Evolutionary conservation across 257 asterid genomes (phyloP).

Genomic region (Nicotiana undulata): DNA sequence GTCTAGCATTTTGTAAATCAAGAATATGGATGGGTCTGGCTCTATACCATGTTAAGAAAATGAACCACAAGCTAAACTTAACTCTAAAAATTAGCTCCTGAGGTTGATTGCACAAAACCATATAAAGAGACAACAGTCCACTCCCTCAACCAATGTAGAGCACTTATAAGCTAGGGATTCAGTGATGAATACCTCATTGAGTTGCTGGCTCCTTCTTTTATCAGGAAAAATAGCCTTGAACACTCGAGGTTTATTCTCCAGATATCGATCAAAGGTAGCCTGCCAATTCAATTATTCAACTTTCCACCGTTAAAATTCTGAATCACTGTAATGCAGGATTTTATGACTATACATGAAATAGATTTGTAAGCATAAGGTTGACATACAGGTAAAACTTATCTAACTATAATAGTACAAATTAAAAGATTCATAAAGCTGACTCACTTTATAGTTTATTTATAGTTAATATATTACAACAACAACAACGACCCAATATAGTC

Average conservation of each 20-base stretch:
- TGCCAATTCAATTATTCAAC: constrained; percentile 14
- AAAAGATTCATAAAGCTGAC: not conserved
- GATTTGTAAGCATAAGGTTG: not conserved
- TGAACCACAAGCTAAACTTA: not conserved
- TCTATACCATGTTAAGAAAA: not conserved
- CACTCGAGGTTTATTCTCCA: constrained; percentile 80
- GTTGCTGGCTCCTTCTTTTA: constrained; percentile 68
- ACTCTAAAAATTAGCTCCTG: not conserved
- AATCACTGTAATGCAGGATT: not conserved
- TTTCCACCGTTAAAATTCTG: not conserved
- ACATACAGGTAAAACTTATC: not conserved
- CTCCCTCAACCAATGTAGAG: no score
- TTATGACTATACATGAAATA: not conserved
- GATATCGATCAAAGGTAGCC: constrained; percentile 86
- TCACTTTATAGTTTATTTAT: no score
- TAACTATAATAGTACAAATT: not conserved
- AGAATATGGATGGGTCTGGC: not conserved
- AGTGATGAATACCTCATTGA: constrained; percentile 49
- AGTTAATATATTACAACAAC: no score
- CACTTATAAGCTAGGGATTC: not conserved
- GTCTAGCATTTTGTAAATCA: not conserved
- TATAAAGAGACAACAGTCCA: not conserved
- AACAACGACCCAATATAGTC: no score
- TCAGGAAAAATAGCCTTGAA: constrained; percentile 92
- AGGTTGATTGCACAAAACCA: not conserved